Evolutionary conservation across 805 yeast genomes (phyloP), one percentile per base, ranked within the genome.

Genomic region (Saturnispora besseyi): DNA sequence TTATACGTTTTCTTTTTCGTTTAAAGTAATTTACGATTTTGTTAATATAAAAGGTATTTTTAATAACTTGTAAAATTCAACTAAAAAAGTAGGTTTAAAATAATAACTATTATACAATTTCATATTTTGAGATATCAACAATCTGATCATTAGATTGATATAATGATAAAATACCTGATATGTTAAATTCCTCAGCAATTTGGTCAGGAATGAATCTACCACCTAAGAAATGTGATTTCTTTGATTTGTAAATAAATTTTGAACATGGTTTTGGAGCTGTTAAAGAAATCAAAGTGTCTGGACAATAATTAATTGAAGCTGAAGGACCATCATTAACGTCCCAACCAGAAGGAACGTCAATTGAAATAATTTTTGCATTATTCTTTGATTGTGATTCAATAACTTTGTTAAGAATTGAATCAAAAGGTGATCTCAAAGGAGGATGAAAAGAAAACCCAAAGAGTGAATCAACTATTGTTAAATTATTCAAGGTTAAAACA

Each of bases 291-390:
- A 93, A 70, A 56, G 81, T 79, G 5, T 74, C 65, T 0, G 97
- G 95, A 26, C 70, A 70, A 18, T 65, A 68, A 13, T 63, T 53
- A 9, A 49, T 49, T 7, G 63, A 67, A 10, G 68, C 65, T 2
- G 64, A 66, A 0, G 93, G 95, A 0, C 99, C 99, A 7, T 74
- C 60, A 60, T 93, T 95, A 10, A 93, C 98, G 61, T 90, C 91
- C 99, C 99, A 93, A 0, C 97, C 96, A 2, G 96, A 85, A 0
- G 99, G 99, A 44, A 91, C 79, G 64, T 93, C 99, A 2, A 93
- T 86, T 0, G 95, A 78, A 0, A 87, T 76, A 2, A 89, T 77
- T 1, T 90, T 91, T 2, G 79, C 51, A 28, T 53, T 50, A 7
- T 36, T 36, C 21, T 41, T 37, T 4, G 13, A 3, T 57, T 59